Percentiles rank a stretch among this genome's conserved stretches.
Evolutionary conservation across 2,329 filamentous ascomycete genomes (phyloP).

Genomic region (Seiridium cupressi): DNA sequence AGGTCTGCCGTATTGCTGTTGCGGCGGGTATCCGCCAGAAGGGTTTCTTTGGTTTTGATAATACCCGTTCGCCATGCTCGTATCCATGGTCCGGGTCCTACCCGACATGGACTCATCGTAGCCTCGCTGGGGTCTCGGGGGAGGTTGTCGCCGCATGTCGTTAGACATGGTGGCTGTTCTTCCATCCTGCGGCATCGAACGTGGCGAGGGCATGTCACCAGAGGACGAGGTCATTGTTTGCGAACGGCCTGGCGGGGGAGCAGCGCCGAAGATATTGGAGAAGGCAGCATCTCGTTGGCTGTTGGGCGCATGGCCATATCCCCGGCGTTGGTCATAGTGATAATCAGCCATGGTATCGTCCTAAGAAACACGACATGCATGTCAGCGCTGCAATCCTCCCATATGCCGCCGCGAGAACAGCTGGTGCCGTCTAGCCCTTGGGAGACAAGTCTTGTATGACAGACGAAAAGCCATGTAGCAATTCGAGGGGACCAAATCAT

Average conservation of each 20-base stretch:
- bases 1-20: slow-evolving; percentile 36
- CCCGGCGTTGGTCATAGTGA: slow-evolving; percentile 50
- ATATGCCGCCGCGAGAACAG: too few species aligned
- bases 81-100: slow-evolving; percentile 41
- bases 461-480: too few species aligned
- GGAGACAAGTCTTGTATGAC: too few species aligned
- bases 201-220: slow-evolving; percentile 36
- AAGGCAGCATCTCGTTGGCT: slow-evolving; percentile 91
- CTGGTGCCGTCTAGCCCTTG: too few species aligned
- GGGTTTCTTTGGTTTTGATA: slow-evolving; percentile 51
- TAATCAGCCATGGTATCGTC: slow-evolving; percentile 57
- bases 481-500: not conserved
- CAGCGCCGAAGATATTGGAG: slow-evolving; percentile 89
- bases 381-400: too few species aligned
- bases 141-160: slow-evolving; percentile 62
- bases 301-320: slow-evolving; percentile 49
- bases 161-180: slow-evolving; percentile 74
- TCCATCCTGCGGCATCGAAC: slow-evolving; percentile 55
- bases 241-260: slow-evolving; percentile 82
- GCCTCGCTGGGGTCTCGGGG: slow-evolving; percentile 43
- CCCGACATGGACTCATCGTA: slow-evolving; percentile 36
- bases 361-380: too few species aligned
- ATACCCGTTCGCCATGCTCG: slow-evolving; percentile 49
- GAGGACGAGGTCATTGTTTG: slow-evolving; percentile 91
- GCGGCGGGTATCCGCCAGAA: slow-evolving; percentile 45